A percentile compares a stretch with the other conserved stretches of the same genome.
Evolutionary conservation across 345 rosid genomes (phyloP).

Genomic region (Euphorbia tirucalli): DNA sequence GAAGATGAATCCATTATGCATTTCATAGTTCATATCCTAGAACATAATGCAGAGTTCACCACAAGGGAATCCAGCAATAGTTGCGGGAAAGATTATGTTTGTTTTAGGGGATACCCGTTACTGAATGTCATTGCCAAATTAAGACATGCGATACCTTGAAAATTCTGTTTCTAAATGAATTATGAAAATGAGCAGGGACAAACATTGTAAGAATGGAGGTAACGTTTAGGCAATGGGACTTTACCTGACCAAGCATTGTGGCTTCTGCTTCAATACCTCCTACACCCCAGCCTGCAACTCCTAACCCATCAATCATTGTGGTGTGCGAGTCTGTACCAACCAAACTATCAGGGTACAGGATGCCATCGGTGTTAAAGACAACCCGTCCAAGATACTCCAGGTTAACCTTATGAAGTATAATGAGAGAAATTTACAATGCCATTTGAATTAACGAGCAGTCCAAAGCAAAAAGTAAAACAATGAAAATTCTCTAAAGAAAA

Average conservation of each 20-base stretch:
- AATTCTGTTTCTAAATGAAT: too few species aligned
- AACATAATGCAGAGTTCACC: too few species aligned
- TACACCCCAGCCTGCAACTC: conserved; percentile 95
- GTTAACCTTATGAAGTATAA: conserved; percentile 18
- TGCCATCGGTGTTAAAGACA: conserved; percentile 29
- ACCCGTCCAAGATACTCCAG: conserved; percentile 32
- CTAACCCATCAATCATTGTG: conserved; percentile 41
- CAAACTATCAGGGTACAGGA: conserved; percentile 31
- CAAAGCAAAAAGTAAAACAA: not conserved
- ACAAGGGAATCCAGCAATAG: too few species aligned
- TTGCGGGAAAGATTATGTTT: too few species aligned
- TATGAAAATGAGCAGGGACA: too few species aligned
- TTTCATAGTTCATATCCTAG: too few species aligned
- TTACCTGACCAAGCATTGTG: conserved; percentile 67
- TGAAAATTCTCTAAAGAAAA: too few species aligned
- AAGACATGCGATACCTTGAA: too few species aligned
- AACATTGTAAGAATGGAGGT: too few species aligned
- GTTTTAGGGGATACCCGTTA: too few species aligned
- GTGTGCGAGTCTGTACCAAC: conserved; percentile 37
- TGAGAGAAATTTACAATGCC: not conserved
- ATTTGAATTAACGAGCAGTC: not conserved
- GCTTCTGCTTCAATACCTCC: conserved; percentile 96
- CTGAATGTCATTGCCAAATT: too few species aligned
- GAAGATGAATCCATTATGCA: too few species aligned
- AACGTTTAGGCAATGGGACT: not conserved